These are phyloP conservation scores for Pichiaceae sp. DNA, from an alignment of 1,139 yeast species.

Conservation along the genomic window DNA sequence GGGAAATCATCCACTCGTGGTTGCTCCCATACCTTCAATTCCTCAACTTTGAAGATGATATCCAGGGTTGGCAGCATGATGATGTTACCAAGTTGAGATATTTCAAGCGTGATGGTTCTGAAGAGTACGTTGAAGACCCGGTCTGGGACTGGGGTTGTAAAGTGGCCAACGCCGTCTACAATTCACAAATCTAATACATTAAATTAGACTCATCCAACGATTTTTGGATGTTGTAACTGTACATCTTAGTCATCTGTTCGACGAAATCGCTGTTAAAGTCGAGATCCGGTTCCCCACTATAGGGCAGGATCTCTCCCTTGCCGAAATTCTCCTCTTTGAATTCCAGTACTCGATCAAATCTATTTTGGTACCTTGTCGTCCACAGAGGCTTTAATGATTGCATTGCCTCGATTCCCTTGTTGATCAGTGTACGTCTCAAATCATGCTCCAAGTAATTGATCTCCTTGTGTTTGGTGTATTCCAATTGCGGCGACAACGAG, in stretches of 20 bases:
- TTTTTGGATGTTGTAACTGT: no score
- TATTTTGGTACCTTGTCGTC: background rate
- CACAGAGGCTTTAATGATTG: background rate
- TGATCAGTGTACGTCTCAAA: background rate
- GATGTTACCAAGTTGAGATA: constrained; percentile 18
- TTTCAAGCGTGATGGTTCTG: constrained; percentile 22
- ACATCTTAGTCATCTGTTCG: no score
- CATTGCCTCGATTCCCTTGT: background rate
- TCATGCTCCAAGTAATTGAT: background rate
- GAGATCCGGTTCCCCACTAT: no score
- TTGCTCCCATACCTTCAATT: constrained; percentile 23
- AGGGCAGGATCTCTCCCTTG: no score
- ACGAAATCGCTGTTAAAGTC: no score
- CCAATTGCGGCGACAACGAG: background rate
- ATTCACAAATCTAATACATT: constrained; percentile 7
- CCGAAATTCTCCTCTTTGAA: no score
- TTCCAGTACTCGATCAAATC: background rate
- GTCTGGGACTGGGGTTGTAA: constrained; percentile 28
- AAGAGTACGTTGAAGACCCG: constrained; percentile 21
- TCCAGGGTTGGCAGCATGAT: constrained; percentile 22
- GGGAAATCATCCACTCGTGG: constrained; percentile 16
- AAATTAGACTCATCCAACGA: background rate
- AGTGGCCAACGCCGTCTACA: constrained; percentile 23
- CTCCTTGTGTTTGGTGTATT: background rate
- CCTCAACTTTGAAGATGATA: constrained; percentile 15